A percentile compares a stretch with the other conserved stretches of the same genome.
Evolutionary conservation across 495 filamentous ascomycete species (phyloP).

Genomic region (Trichoderma virens): DNA sequence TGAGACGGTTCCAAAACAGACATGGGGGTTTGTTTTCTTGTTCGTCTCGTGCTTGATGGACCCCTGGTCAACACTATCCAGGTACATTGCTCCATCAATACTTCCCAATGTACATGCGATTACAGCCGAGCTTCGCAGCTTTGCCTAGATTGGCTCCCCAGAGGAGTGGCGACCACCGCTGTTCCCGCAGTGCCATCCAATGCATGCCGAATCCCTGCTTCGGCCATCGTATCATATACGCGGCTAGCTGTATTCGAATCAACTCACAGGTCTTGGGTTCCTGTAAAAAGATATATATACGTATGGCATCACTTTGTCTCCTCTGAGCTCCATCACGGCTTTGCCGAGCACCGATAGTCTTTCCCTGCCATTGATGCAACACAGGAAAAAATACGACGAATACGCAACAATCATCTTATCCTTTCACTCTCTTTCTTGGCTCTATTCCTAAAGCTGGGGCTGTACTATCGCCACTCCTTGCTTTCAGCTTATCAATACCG

Average conservation of each 20-base stretch:
- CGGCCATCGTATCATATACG: neutral
- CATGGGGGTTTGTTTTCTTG: neutral
- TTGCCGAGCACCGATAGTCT: neutral
- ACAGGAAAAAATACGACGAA: neutral
- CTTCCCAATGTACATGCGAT: neutral
- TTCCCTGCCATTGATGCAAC: neutral
- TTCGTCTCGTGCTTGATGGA: neutral
- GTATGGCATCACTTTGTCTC: neutral
- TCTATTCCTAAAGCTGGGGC: neutral
- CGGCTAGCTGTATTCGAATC: neutral
- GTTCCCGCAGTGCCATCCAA: neutral
- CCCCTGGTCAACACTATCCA: neutral
- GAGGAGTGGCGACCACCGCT: neutral
- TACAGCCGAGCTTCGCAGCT: neutral
- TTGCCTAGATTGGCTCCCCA: neutral
- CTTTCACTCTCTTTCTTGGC: neutral
- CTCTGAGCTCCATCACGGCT: no score
- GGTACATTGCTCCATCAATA: neutral
- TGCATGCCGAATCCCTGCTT: neutral
- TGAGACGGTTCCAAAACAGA: neutral
- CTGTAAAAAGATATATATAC: neutral
- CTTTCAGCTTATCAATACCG: neutral
- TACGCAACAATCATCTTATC: neutral
- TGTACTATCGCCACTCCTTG: neutral
- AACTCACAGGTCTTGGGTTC: no score